Conservation (phyloP, 495 filamentous ascomycete species). For the Articulospora tetracladia region DNA sequence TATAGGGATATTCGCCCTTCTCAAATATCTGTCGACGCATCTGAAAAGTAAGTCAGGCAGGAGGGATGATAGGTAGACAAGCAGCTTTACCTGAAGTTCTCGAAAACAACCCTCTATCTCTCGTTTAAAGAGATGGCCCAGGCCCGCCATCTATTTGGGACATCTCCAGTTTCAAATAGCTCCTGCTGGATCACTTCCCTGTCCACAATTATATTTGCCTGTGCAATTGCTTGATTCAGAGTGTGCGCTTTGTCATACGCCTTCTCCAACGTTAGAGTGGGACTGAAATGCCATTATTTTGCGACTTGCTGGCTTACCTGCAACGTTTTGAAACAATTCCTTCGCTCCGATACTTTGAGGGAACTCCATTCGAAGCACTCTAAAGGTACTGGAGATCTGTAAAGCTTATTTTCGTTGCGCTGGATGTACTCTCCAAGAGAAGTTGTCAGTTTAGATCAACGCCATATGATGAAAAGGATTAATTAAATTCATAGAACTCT, state of each 20-base stretch:
- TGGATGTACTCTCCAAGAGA: not conserved
- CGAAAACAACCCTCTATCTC: too few relatives aligned
- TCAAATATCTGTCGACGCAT: not conserved
- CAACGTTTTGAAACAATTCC: constrained; percentile 1
- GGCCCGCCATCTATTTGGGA: too few relatives aligned
- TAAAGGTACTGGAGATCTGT: not conserved
- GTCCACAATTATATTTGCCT: too few relatives aligned
- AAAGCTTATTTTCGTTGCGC: not conserved
- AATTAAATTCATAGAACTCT: too few relatives aligned
- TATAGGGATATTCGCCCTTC: not conserved
- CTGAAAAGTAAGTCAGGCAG: not conserved
- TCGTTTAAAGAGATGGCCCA: too few relatives aligned
- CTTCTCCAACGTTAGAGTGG: not conserved
- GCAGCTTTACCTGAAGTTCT: too few relatives aligned
- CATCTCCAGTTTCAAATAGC: too few relatives aligned
- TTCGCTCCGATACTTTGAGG: not conserved
- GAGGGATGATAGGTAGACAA: too few relatives aligned
- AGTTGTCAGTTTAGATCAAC: not conserved
- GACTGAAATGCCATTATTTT: not conserved
- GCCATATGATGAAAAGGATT: not conserved
- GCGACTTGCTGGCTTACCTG: not conserved
- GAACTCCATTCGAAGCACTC: constrained; percentile 5
- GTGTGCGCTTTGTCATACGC: constrained; percentile 6
- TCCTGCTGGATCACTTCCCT: too few relatives aligned
- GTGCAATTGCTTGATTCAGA: too few relatives aligned